Percentiles rank a stretch among this genome's conserved stretches.
Conservation (phyloP, 805 yeast genomes). For the Grigorovia humatica region DNA sequence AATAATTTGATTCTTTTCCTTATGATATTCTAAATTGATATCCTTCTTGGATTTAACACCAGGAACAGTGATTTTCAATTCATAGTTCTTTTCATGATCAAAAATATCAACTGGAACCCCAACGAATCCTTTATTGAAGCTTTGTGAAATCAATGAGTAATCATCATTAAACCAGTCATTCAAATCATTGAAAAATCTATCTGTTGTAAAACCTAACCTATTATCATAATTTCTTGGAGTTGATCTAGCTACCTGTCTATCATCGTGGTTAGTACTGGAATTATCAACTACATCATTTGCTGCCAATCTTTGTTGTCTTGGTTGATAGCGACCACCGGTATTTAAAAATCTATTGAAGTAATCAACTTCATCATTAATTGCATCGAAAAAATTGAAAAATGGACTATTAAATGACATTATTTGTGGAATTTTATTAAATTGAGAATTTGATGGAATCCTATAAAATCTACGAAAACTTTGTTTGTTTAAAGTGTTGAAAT, state of each 20-base stretch:
- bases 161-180: constrained; percentile 20
- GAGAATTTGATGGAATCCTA: not conserved
- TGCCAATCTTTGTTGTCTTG: constrained; percentile 12
- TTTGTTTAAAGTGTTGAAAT: not conserved
- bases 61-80: constrained; percentile 36
- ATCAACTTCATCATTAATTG: constrained; percentile 34
- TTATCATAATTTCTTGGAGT: constrained; percentile 2
- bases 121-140: constrained; percentile 15
- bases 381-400: constrained; percentile 36
- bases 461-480: not conserved
- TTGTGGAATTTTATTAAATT: not conserved
- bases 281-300: constrained; percentile 3
- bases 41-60: constrained; percentile 37
- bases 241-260: constrained; percentile 1
- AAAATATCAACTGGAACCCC: constrained; percentile 39
- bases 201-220: not conserved
- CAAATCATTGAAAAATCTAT: constrained; percentile 7
- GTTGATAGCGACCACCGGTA: constrained; percentile 18
- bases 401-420: constrained; percentile 32
- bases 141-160: constrained; percentile 20
- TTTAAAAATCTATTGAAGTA: constrained; percentile 30
- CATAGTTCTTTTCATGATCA: constrained; percentile 34
- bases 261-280: not conserved
- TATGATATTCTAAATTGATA: constrained; percentile 37
- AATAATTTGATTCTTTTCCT: constrained; percentile 33